phyloP scores from a whole-genome alignment of 345 rosid genomes.

The Carallia pectinifolia region DNA sequence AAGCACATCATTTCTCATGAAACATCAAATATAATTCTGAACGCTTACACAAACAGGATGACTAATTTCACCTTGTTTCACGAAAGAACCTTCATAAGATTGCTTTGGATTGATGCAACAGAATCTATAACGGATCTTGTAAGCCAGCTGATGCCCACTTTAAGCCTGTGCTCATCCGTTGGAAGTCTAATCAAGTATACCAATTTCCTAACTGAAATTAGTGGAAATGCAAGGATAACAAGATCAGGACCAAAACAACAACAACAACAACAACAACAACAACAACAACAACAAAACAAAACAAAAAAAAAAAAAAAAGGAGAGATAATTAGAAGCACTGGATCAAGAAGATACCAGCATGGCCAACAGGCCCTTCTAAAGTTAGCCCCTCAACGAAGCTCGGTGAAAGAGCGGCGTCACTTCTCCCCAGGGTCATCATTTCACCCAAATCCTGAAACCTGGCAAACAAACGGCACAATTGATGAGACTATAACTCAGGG shows the following conservation, averaged over 20 bases:
- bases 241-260: background rate
- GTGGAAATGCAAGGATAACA: background rate
- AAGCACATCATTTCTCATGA: background rate
- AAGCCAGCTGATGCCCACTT: slow-evolving; percentile 92
- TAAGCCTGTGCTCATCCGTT: slow-evolving; percentile 84
- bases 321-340: background rate
- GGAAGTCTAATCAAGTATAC: slow-evolving; percentile 86
- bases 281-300: too few species aligned
- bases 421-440: slow-evolving; percentile 93
- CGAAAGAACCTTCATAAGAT: slow-evolving; percentile 58
- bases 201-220: slow-evolving; percentile 67
- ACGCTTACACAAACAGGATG: background rate
- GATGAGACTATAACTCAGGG: background rate
- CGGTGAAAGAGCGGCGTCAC: slow-evolving; percentile 80
- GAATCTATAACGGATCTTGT: slow-evolving; percentile 74
- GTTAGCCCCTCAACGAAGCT: slow-evolving; percentile 89
- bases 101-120: slow-evolving; percentile 68
- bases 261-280: too few species aligned
- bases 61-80: slow-evolving; percentile 18
- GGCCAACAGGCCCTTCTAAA: slow-evolving; percentile 85
- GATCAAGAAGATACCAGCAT: slow-evolving; percentile 45
- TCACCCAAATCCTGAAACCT: slow-evolving; percentile 95
- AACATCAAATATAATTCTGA: background rate
- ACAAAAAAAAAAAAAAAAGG: background rate
- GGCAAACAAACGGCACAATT: slow-evolving; percentile 16